phyloP scores from a whole-genome alignment of 2,329 filamentous ascomycete species.

The Lasiodiplodia sp. region DNA sequence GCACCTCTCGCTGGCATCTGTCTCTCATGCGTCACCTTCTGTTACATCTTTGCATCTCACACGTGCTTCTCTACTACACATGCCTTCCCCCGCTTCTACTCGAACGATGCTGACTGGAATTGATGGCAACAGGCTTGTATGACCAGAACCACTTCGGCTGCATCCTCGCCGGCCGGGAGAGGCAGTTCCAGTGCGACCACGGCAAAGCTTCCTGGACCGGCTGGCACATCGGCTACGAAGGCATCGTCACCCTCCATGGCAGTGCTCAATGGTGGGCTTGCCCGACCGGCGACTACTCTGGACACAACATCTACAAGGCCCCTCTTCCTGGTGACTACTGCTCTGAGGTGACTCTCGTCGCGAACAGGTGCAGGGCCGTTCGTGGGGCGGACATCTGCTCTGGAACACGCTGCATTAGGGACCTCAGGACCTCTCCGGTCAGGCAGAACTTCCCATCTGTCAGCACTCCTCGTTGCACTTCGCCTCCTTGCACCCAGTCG shows the following conservation, averaged over 20 bases:
- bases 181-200: conserved; percentile 22
- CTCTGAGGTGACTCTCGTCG: neutral
- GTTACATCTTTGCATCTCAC: no score
- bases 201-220: neutral
- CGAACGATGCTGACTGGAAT: neutral
- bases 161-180: neutral
- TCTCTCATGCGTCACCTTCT: no score
- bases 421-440: no score
- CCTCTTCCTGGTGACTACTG: neutral
- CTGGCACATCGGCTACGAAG: conserved; percentile 14
- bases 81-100: no score
- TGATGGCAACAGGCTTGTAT: neutral
- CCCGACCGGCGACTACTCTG: conserved; percentile 16
- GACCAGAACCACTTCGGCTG: conserved; percentile 23
- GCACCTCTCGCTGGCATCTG: no score
- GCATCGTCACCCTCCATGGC: conserved; percentile 1
- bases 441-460: no score
- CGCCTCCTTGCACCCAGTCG: no score
- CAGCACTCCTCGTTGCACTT: no score
- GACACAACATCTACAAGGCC: conserved; percentile 20
- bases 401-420: neutral
- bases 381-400: neutral
- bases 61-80: no score
- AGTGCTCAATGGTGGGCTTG: neutral
- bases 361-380: neutral